phyloP scores from a whole-genome alignment of 371 early-diverging fungal species.

The Basidiobolus meristosporus region DNA sequence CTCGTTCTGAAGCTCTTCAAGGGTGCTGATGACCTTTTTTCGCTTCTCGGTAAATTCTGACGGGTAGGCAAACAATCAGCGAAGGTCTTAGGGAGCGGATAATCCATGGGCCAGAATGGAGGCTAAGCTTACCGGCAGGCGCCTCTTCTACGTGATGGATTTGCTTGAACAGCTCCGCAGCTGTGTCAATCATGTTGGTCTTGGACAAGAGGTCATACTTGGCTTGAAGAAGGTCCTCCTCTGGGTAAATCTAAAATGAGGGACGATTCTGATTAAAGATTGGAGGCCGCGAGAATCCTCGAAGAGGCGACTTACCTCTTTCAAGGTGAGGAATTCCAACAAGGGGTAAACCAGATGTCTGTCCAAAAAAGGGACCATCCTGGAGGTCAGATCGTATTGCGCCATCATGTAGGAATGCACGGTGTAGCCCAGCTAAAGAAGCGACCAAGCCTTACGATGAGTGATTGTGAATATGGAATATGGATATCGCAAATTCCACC shows the following conservation, averaged over 20 bases:
- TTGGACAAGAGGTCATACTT: conserved; percentile 68
- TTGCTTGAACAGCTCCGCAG: conserved; percentile 57
- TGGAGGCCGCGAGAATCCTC: not conserved
- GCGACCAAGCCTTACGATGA: too few species aligned
- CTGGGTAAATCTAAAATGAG: conserved; percentile 58
- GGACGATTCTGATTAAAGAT: too few species aligned
- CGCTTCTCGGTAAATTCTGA: conserved; percentile 54
- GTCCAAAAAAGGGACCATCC: conserved; percentile 78
- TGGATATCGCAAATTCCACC: too few species aligned
- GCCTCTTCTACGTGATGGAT: conserved; percentile 43
- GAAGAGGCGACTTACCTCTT: conserved; percentile 29
- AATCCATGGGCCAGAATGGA: not conserved
- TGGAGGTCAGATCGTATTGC: conserved; percentile 63
- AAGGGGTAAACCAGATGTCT: conserved; percentile 80
- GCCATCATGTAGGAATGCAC: too few species aligned
- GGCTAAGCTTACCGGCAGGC: conserved; percentile 25
- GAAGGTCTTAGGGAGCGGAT: too few species aligned
- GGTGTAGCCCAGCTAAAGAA: too few species aligned
- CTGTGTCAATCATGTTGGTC: conserved; percentile 88
- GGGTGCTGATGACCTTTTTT: conserved; percentile 41
- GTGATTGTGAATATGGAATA: too few species aligned
- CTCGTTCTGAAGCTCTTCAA: conserved; percentile 51
- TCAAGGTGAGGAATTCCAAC: conserved; percentile 62
- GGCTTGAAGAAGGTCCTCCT: conserved; percentile 54
- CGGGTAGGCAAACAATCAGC: not conserved